phyloP scores from a whole-genome alignment of 2,329 filamentous ascomycete genomes.

The Bipolaris sorokiniana region DNA sequence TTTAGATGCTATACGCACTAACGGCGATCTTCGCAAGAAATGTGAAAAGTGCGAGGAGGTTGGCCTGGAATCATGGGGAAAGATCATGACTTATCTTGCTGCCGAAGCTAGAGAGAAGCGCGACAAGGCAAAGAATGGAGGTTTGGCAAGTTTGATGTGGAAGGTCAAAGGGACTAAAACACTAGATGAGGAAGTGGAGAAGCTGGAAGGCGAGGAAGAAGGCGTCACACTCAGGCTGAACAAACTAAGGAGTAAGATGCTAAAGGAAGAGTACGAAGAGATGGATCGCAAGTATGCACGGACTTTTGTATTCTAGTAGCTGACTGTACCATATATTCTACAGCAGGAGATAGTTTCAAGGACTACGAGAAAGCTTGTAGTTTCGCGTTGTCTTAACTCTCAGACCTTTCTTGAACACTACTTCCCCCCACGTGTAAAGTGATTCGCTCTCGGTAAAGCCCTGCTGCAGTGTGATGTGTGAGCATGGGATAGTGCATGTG shows the following conservation, averaged over 20 bases:
- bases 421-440: neutral
- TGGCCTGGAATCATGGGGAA: constrained; percentile 80
- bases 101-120: constrained; percentile 50
- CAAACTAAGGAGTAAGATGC: constrained; percentile 43
- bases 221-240: constrained; percentile 43
- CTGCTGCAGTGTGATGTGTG: neutral
- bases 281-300: constrained; percentile 45
- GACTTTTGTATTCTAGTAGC: constrained; percentile 43
- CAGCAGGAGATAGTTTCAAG: neutral
- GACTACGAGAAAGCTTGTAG: neutral
- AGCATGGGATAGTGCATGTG: neutral
- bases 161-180: constrained; percentile 34
- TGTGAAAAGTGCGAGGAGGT: constrained; percentile 80
- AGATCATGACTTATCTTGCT: constrained; percentile 75
- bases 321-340: constrained; percentile 4
- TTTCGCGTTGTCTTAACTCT: neutral
- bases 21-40: constrained; percentile 58
- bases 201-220: constrained; percentile 45
- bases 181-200: constrained; percentile 39
- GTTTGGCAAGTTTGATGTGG: constrained; percentile 31
- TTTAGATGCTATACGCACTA: constrained; percentile 56
- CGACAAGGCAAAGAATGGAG: constrained; percentile 29
- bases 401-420: neutral
- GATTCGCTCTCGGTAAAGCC: neutral
- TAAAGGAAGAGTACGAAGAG: constrained; percentile 45